These are phyloP conservation scores for Massariosphaeria phaeospora DNA, from an alignment of 495 filamentous ascomycete genomes.

Conservation along the genomic window DNA sequence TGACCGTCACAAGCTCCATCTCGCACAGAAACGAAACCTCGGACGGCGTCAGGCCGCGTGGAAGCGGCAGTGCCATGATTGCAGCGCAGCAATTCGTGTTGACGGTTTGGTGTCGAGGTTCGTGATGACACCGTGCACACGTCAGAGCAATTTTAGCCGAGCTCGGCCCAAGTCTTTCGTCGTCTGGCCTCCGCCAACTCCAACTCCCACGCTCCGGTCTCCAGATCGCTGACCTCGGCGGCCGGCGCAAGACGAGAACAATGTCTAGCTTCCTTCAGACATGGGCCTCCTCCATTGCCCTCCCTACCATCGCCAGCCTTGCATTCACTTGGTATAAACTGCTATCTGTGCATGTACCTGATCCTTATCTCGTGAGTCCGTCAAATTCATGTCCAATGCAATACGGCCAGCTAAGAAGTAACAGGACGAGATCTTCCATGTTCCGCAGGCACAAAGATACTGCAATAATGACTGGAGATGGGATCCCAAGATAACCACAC, in stretches of 20 bases:
- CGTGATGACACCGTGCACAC: background rate
- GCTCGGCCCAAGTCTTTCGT: background rate
- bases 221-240: background rate
- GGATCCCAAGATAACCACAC: constrained; percentile 97
- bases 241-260: background rate
- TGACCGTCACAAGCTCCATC: constrained; percentile 89
- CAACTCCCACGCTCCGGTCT: background rate
- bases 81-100: constrained; percentile 16
- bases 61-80: constrained; percentile 76
- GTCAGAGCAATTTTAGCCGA: constrained; percentile 20
- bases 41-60: constrained; percentile 74
- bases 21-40: constrained; percentile 96
- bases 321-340: constrained; percentile 29
- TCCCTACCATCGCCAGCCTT: constrained; percentile 15
- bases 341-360: constrained; percentile 51
- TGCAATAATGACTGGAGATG: constrained; percentile 71
- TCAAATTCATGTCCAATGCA: background rate
- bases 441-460: constrained; percentile 85
- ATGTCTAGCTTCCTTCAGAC: constrained; percentile 7
- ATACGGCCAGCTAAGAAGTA: background rate
- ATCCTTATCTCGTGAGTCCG: constrained; percentile 68
- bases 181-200: constrained; percentile 1
- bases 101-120: constrained; percentile 8
- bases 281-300: constrained; percentile 15
- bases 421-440: constrained; percentile 92